Base-by-base conservation (phyloP, 768 basidiomycete genomes). In the Mycena filopes region DNA sequence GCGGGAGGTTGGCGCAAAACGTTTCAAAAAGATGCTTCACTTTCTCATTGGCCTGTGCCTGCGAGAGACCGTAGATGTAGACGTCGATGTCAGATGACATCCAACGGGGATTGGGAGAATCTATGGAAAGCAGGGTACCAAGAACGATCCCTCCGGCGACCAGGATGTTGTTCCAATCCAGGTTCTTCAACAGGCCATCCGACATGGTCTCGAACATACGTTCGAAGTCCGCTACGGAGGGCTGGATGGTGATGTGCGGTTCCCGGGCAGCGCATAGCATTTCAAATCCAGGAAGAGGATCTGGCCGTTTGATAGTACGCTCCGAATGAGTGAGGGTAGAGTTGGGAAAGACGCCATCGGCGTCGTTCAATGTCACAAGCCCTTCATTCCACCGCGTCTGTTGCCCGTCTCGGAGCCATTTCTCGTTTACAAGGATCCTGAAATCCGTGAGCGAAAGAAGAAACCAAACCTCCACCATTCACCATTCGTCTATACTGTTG, bases 91-190 rank as follows among this genome's bases (percentile, higher is more conserved):
- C 63, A 6, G 63, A 65, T n/a, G 48, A 42, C 15, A 4, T 23
- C 59, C 38, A 47, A n/a, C 26, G 15, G 2, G 12, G 23, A 12
- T 25, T 5, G 38, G 10, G 11, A 4, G 28, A 23, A 11, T 57
- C 28, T 3, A 6, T 7, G 10, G 43, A 4, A 16, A 46, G 0
- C 8, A 65, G 25, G 2, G 49, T 38, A 7, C 49, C 63, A 36
- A 65, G 63, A 16, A 59, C 56, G 33, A 65, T 58, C 3, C 63
- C 56, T 3, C 63, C 63, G 0, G 63, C 63, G 38, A 54, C 51
- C 15, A 64, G 7, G 31, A 59, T 20, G 23, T 65, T 65, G 56
- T 15, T 59, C 63, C 56, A 59, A 31, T 65, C 51, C 4, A 65
- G 36, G 21, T 47, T 53, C 11, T 41, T 9, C 33, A 65, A 26